These are phyloP conservation scores for Mrakia blollopis DNA, from an alignment of 768 basidiomycete species.

Conservation along the genomic window DNA sequence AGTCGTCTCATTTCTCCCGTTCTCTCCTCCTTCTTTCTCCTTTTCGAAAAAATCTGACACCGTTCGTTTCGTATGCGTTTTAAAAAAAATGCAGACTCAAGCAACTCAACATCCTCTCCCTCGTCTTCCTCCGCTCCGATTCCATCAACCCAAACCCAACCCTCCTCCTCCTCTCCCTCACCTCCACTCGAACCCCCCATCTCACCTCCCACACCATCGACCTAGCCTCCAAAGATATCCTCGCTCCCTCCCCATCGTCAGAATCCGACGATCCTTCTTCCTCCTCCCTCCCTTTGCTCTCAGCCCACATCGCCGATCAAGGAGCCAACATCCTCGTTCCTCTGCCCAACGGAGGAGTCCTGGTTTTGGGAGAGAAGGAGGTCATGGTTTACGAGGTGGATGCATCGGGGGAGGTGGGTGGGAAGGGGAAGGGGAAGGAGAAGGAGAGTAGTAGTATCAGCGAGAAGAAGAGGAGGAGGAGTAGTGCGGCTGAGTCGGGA, in stretches of 20 bases:
- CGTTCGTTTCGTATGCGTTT: too few relatives aligned
- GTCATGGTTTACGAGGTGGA: constrained; percentile 23
- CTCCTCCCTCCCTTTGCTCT: constrained; percentile 2
- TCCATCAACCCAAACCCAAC: constrained; percentile 20
- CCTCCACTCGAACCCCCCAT: constrained; percentile 4
- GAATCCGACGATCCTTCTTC: neutral
- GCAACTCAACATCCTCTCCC: constrained; percentile 28
- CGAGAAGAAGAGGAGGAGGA: constrained; percentile 30
- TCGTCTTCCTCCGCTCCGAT: neutral
- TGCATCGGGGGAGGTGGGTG: neutral
- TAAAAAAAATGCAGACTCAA: constrained; percentile 23
- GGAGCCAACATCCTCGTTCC: constrained; percentile 18
- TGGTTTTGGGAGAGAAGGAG: constrained; percentile 40
- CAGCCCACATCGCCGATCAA: constrained; percentile 3
- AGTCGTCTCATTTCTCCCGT: neutral
- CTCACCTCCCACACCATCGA: constrained; percentile 15
- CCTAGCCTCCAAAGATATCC: constrained; percentile 19
- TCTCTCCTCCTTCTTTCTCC: neutral
- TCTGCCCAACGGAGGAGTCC: constrained; percentile 33
- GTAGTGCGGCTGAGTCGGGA: constrained; percentile 27
- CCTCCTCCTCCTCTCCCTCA: constrained; percentile 29
- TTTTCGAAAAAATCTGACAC: too few relatives aligned
- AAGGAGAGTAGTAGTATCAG: too few relatives aligned
- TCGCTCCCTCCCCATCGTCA: neutral
- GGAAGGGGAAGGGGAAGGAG: constrained; percentile 14